Base-by-base conservation (phyloP, 352 stramenopile genomes). In the Pythium dissimile region DNA sequence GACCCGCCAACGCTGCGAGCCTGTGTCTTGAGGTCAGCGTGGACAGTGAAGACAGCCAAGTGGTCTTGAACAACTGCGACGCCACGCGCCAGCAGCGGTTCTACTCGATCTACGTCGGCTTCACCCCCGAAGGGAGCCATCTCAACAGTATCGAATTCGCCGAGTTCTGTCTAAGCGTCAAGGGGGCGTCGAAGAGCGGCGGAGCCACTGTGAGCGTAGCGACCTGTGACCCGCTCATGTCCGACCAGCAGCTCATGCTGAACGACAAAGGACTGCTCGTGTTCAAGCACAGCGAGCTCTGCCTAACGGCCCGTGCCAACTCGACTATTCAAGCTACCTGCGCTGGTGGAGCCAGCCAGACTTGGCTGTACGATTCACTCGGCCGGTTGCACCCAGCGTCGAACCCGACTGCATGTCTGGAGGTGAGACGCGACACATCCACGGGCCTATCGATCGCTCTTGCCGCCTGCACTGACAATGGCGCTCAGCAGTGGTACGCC, bases 311-410 rank as follows among this genome's bases (percentile, higher is more conserved):
- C 5, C 7, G 26, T 9, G 2, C 15, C 32, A 11, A 21, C 11
- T 18, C 26, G 18, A 37, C 15, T 18, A 37, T 50, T 1, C 54
- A 62, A 27, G 27, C 34, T 9, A 49, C 54, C 0, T 62, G 54
- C 18, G 16, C 9, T 2, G 45, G 43, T 7, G 35, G 12, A 0
- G 15, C 20, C 11, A 49, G 16, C 11, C 54, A 62, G 30, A 26
- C 21, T 6, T 62, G 54, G 54, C 34, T 32, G 32, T 62, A 62
- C 45, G 54, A 62, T 28, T 62, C 54, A n/a, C 45, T 62, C 3
- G 54, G 54, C 1, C 54, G 54, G 4, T 45, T 62, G 16, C 53
- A 53, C 28, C 35, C 53, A 12, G 42, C 20, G 15, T 50, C 41
- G 16, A 32, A 61, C 9, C 2, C 30, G 16, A 23, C 28, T 8